Evolutionary conservation across 192 early-diverging fungal species (phyloP).

Genomic region (Coemansia asiatica): DNA sequence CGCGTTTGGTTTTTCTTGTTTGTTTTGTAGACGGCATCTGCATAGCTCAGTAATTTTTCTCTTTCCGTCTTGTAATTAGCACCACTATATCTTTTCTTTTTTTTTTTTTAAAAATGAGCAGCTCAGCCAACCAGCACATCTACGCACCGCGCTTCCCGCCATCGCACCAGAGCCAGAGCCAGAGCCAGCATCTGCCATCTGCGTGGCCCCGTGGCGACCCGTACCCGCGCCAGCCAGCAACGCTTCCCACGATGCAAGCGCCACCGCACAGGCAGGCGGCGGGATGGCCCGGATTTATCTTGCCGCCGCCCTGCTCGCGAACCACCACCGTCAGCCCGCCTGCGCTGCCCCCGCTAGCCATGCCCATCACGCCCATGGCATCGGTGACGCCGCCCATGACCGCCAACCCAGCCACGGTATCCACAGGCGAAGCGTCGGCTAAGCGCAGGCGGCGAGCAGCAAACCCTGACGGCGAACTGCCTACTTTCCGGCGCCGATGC

Average conservation of each 20-base stretch:
- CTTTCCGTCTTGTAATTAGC: too few species aligned
- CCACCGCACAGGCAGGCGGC: neutral
- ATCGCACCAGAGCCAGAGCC: too few species aligned
- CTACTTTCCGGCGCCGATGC: neutral
- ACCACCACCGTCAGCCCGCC: neutral
- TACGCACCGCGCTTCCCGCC: neutral
- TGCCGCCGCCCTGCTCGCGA: neutral
- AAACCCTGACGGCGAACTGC: neutral
- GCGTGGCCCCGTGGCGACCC: neutral
- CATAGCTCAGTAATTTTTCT: too few species aligned
- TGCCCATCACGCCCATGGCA: slow-evolving; percentile 7
- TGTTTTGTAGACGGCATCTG: slow-evolving; percentile 2
- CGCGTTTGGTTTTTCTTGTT: slow-evolving; percentile 3
- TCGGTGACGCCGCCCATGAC: neutral
- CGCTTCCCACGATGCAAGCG: neutral
- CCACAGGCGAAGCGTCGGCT: too few species aligned
- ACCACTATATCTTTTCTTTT: too few species aligned
- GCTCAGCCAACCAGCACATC: neutral
- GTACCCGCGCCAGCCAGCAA: neutral
- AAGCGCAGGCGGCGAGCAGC: slow-evolving; percentile 3
- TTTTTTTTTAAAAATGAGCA: neutral
- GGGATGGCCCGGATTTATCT: neutral
- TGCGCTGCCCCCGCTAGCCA: neutral
- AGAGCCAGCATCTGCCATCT: neutral
- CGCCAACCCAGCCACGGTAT: neutral